Base-by-base conservation (phyloP, 2,329 filamentous ascomycete genomes). In the Clarireedia homoeocarpa region DNA sequence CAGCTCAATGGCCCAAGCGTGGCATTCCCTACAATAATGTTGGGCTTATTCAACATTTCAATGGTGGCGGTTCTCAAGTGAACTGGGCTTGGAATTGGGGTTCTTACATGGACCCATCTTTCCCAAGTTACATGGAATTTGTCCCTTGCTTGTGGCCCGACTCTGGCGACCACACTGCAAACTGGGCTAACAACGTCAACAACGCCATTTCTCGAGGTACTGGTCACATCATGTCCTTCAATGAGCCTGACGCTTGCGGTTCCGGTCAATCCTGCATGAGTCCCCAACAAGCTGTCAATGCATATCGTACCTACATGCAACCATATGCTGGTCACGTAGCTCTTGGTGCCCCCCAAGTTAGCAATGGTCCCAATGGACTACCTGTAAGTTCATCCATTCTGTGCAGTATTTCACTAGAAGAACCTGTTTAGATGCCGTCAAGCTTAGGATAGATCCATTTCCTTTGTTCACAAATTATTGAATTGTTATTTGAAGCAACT, bases 21-120 rank as follows among this genome's bases (percentile, higher is more conserved):
- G 61, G 61, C 6, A 48, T 62, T 12, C 55, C 59, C 3, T 61
- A 59, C 47, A 60, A 61, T 15, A 20, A 54, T 3, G 45, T 54
- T 40, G 50, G 51, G 6, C 56, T 52, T 20, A 58, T 61, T 6
- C 54, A 63, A 30, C 52, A 57, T 7, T 62, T 59, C 40, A 57
- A 59, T 24, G 60, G 42, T 12, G 39, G 17, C 6, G 58, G 58
- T 20, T 51, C 55, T 14, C 54, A 62, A 48, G 56, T 62, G 7
- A 55, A 53, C 9, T 88, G 84, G 81, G 78, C 72, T 42, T 86
- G 85, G 76, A 86, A 86, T 78, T 89, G 85, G 85, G 80, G 72
- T 51, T 77, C 77, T 42, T 59, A 57, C 15, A 66, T 74, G 53
- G 70, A 72, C 58, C 69, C 72, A 56, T 71, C 75, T 17, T 63